Conservation (phyloP, 495 filamentous ascomycete genomes). For the Rhypophila decipiens region DNA sequence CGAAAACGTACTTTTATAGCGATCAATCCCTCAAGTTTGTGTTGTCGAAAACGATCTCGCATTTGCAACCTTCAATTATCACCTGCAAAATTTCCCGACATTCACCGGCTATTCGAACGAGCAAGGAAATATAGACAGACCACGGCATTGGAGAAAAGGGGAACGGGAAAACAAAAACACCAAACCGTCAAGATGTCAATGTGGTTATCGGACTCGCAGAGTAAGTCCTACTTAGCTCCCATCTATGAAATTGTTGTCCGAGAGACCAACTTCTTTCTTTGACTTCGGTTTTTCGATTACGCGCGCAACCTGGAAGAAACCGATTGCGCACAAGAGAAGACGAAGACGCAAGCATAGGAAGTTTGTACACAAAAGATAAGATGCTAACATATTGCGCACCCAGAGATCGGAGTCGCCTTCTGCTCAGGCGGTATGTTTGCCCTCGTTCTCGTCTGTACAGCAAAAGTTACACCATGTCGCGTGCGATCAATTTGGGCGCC, state of each 20-base stretch:
- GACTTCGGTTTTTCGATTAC: background rate
- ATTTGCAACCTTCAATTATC: too few relatives aligned
- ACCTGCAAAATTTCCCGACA: background rate
- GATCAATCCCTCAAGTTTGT: too few relatives aligned
- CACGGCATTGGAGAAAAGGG: too few relatives aligned
- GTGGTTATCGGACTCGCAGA: conserved; percentile 96
- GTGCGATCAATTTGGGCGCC: too few relatives aligned
- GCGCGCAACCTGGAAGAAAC: background rate
- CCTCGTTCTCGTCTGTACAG: background rate
- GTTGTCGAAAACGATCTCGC: too few relatives aligned
- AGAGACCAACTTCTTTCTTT: too few relatives aligned
- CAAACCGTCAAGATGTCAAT: conserved; percentile 51
- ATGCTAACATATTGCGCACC: background rate
- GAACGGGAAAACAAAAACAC: background rate
- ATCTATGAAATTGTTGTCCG: too few relatives aligned
- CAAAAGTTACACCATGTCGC: too few relatives aligned
- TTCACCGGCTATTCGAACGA: background rate
- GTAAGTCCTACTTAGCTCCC: conserved; percentile 54
- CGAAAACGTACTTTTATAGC: too few relatives aligned
- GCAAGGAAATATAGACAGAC: background rate
- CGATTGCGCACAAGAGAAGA: background rate
- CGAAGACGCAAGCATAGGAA: background rate
- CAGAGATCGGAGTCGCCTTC: conserved; percentile 93
- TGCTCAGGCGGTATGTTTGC: conserved; percentile 80
- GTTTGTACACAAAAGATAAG: background rate